Conservation (phyloP, 2,329 filamentous ascomycete species). For the Colletotrichum orbiculare region DNA sequence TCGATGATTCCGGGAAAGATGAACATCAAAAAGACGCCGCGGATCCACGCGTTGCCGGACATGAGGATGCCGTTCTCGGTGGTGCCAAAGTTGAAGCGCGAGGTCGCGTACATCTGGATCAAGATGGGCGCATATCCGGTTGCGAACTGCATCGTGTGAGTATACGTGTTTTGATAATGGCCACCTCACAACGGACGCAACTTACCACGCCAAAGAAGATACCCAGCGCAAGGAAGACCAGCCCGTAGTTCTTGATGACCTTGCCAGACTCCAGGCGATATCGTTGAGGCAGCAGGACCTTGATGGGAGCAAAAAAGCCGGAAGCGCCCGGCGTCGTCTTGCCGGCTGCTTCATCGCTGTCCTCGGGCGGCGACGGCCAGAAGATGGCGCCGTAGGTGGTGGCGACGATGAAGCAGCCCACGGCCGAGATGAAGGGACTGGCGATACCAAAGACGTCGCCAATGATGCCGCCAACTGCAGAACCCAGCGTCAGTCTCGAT, state of each 20-base stretch:
- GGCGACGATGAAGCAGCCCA: constrained; percentile 40
- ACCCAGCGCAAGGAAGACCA: constrained; percentile 71
- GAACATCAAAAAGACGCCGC: constrained; percentile 65
- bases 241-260: constrained; percentile 66
- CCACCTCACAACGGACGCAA: constrained; percentile 29
- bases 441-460: constrained; percentile 72
- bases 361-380: constrained; percentile 42
- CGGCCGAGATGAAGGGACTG: constrained; percentile 72
- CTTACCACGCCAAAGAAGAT: constrained; percentile 73
- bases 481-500: not conserved
- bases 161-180: not conserved
- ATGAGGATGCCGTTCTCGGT: constrained; percentile 67
- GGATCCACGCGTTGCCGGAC: constrained; percentile 65
- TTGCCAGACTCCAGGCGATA: constrained; percentile 63
- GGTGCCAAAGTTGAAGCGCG: constrained; percentile 65
- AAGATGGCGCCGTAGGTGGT: constrained; percentile 47
- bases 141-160: constrained; percentile 48
- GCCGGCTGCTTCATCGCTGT: constrained; percentile 39
- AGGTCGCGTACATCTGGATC: constrained; percentile 69
- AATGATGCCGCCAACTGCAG: constrained; percentile 68
- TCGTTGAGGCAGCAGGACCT: constrained; percentile 68
- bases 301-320: constrained; percentile 72
- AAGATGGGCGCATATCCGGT: constrained; percentile 75
- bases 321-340: constrained; percentile 48
- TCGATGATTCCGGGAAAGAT: constrained; percentile 65